phyloP scores from a whole-genome alignment of 805 yeast genomes.

The Kodamaea jinghongensis region DNA sequence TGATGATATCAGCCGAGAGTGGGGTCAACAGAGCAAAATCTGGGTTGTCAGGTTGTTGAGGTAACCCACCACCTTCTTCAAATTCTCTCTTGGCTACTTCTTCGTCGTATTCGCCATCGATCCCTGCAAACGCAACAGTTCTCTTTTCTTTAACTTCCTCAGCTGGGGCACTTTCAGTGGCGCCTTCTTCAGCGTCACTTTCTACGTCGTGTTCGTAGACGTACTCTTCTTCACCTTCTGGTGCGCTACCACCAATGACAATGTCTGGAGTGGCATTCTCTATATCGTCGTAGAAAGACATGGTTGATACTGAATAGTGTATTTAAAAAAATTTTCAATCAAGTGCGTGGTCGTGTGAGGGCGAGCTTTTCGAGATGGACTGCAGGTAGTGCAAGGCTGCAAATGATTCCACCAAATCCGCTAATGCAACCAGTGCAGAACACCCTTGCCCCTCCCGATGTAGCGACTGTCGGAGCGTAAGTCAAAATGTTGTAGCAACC shows the following conservation, averaged over 20 bases:
- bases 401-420: neutral
- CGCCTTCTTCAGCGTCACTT: slow-evolving; percentile 41
- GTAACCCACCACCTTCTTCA: slow-evolving; percentile 97
- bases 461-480: too few relatives aligned
- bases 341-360: neutral
- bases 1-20: slow-evolving; percentile 89
- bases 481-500: too few relatives aligned
- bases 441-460: too few relatives aligned
- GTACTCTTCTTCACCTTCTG: slow-evolving; percentile 35
- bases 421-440: too few relatives aligned
- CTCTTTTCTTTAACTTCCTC: slow-evolving; percentile 47
- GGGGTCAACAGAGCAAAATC: slow-evolving; percentile 83
- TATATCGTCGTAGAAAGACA: slow-evolving; percentile 68
- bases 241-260: slow-evolving; percentile 59
- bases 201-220: slow-evolving; percentile 54
- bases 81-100: slow-evolving; percentile 80
- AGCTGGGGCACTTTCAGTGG: slow-evolving; percentile 23
- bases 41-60: slow-evolving; percentile 91
- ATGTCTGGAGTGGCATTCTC: slow-evolving; percentile 85
- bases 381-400: neutral
- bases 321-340: slow-evolving; percentile 10
- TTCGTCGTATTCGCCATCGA: slow-evolving; percentile 61
- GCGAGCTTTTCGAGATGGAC: neutral
- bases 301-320: slow-evolving; percentile 19
- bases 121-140: slow-evolving; percentile 76